phyloP scores from a whole-genome alignment of 306 rosid genomes.

The Carpinus viminea region DNA sequence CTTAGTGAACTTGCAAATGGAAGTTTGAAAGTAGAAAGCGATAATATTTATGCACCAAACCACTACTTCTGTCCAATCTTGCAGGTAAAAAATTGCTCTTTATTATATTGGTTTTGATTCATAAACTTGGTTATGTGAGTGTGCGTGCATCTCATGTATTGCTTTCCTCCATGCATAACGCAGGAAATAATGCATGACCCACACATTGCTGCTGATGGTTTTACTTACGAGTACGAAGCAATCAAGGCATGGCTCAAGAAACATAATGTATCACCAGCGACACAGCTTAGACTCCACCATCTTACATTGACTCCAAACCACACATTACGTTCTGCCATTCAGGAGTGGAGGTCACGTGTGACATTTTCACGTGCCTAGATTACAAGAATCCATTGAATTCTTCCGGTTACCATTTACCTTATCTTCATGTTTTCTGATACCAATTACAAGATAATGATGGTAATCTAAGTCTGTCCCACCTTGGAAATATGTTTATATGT shows the following conservation, averaged over 20 bases:
- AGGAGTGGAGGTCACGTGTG: slow-evolving; percentile 68
- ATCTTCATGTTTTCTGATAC: not conserved
- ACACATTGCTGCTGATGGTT: slow-evolving; percentile 84
- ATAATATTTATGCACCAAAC: slow-evolving; percentile 47
- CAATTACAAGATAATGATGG: not conserved
- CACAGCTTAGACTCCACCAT: slow-evolving; percentile 62
- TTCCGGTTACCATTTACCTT: not conserved
- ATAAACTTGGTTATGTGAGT: not conserved
- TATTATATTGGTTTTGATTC: slow-evolving; percentile 10
- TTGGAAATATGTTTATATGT: not conserved
- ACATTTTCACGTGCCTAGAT: slow-evolving; percentile 18
- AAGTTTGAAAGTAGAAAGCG: slow-evolving; percentile 39
- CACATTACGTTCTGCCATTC: slow-evolving; percentile 79
- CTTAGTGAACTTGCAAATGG: slow-evolving; percentile 58
- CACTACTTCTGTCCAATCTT: slow-evolving; percentile 95
- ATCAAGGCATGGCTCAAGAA: slow-evolving; percentile 88
- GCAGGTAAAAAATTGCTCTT: slow-evolving; percentile 56
- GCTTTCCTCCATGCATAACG: slow-evolving; percentile 5
- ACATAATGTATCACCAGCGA: slow-evolving; percentile 73
- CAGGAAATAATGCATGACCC: slow-evolving; percentile 96
- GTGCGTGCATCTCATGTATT: not conserved
- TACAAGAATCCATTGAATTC: not conserved
- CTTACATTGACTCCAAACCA: slow-evolving; percentile 67
- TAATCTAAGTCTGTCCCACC: not conserved
- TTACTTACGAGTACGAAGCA: slow-evolving; percentile 78